Percentiles rank a stretch among this genome's conserved stretches.
Conservation (phyloP, 2,329 filamentous ascomycete species). For the Aspergillus novofumigatus region DNA sequence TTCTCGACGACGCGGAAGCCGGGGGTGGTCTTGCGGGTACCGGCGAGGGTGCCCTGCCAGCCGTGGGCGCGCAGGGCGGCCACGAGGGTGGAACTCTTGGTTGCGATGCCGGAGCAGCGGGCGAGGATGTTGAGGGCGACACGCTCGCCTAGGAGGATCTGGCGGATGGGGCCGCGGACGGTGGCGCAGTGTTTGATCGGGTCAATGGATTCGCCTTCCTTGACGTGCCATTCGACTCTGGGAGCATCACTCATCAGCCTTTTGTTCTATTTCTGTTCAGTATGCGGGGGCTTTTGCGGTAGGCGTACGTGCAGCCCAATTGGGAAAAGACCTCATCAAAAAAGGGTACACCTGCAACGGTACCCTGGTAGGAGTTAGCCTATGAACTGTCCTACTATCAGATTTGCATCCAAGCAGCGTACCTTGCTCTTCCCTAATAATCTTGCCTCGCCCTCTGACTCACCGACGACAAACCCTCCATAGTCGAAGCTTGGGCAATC, state of each 20-base stretch:
- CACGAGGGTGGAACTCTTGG: slow-evolving; percentile 50
- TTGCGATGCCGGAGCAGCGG: slow-evolving; percentile 86
- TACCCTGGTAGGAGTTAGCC: slow-evolving; percentile 48
- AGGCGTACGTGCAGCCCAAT: slow-evolving; percentile 69
- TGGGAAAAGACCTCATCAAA: slow-evolving; percentile 91
- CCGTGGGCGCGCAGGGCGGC: slow-evolving; percentile 56
- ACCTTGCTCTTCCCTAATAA: slow-evolving; percentile 57
- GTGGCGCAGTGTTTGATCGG: slow-evolving; percentile 69
- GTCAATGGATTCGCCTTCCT: slow-evolving; percentile 68
- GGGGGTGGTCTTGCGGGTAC: slow-evolving; percentile 94
- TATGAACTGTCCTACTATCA: not conserved
- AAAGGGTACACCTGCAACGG: slow-evolving; percentile 90
- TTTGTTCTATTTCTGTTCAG: not conserved
- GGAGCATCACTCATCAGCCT: not conserved
- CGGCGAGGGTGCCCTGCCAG: slow-evolving; percentile 80
- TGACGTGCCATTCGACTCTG: slow-evolving; percentile 78
- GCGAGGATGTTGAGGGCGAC: slow-evolving; percentile 89
- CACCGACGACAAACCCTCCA: slow-evolving; percentile 90
- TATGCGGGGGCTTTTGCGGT: not conserved
- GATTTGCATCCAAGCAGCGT: slow-evolving; percentile 11
- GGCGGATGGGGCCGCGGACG: slow-evolving; percentile 76
- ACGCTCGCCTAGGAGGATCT: slow-evolving; percentile 83
- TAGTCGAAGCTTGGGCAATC: slow-evolving; percentile 97
- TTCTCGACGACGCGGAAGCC: slow-evolving; percentile 95
- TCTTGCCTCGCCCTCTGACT: slow-evolving; percentile 40